Evolutionary conservation across 1,139 yeast genomes (phyloP).

Genomic region (Diutina ranongensis): DNA sequence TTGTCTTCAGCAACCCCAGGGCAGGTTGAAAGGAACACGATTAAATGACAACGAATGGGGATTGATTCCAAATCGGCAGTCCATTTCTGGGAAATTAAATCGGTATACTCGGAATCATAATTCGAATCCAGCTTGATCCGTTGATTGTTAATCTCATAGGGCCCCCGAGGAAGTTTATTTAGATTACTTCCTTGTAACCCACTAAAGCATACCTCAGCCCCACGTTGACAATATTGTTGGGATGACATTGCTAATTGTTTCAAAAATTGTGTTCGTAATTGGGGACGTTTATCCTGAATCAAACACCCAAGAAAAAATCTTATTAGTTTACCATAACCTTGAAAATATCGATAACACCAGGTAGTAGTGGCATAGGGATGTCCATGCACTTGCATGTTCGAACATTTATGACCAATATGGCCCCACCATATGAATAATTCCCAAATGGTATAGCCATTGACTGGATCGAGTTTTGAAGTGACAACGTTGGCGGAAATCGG

Average conservation of each 20-base stretch:
- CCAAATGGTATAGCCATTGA: not conserved
- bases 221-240: not conserved
- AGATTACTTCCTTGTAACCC: not conserved
- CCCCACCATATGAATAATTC: slow-evolving; percentile 4
- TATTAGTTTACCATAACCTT: not conserved
- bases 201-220: not conserved
- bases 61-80: not conserved
- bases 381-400: not conserved
- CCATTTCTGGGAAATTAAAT: not conserved
- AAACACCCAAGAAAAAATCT: not conserved
- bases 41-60: not conserved
- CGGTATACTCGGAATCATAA: not conserved
- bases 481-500: not conserved
- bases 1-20: not conserved
- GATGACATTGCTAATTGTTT: not conserved
- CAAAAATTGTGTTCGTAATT: not conserved
- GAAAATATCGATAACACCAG: not conserved
- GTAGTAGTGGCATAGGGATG: not conserved
- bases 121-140: not conserved
- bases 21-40: not conserved
- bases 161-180: not conserved
- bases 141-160: not conserved
- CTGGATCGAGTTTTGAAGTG: not conserved
- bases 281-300: not conserved
- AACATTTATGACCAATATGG: not conserved